These are phyloP conservation scores for Aureobasidium subglaciale DNA, from an alignment of 2,329 filamentous ascomycete species.

Conservation along the genomic window DNA sequence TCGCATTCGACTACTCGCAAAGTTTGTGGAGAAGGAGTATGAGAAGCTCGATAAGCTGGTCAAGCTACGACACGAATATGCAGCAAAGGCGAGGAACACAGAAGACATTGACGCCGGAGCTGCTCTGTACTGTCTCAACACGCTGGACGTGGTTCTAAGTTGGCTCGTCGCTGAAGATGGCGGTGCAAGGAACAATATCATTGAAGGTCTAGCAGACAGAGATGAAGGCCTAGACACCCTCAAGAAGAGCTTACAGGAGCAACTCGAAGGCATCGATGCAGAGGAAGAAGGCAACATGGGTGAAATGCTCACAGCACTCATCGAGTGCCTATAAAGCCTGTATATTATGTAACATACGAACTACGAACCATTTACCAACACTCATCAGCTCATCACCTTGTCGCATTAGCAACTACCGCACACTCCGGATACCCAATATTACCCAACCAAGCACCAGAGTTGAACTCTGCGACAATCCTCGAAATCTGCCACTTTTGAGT, in stretches of 20 bases:
- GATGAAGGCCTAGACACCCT: constrained; percentile 61
- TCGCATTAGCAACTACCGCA: background rate
- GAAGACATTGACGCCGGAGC: constrained; percentile 65
- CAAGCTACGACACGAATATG: constrained; percentile 64
- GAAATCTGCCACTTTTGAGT: constrained; percentile 25
- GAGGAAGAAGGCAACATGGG: constrained; percentile 46
- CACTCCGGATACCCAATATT: constrained; percentile 11
- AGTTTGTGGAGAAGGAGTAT: constrained; percentile 93
- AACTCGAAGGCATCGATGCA: constrained; percentile 53
- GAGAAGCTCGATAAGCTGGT: constrained; percentile 73
- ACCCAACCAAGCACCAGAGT: constrained; percentile 28
- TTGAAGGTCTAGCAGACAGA: constrained; percentile 56
- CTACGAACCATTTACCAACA: too few relatives aligned
- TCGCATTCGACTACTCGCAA: constrained; percentile 78
- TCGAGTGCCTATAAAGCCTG: constrained; percentile 25
- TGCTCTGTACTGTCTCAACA: constrained; percentile 76
- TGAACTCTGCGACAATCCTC: constrained; percentile 30
- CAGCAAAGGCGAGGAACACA: constrained; percentile 52
- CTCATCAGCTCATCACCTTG: background rate
- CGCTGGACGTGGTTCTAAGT: constrained; percentile 74
- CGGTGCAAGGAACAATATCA: constrained; percentile 61
- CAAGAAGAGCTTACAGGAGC: constrained; percentile 61
- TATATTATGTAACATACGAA: too few relatives aligned
- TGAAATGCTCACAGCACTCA: constrained; percentile 60
- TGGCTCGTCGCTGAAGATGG: constrained; percentile 89